Base-by-base conservation (phyloP, 2,329 filamentous ascomycete species). In the Volutella citrinella region DNA sequence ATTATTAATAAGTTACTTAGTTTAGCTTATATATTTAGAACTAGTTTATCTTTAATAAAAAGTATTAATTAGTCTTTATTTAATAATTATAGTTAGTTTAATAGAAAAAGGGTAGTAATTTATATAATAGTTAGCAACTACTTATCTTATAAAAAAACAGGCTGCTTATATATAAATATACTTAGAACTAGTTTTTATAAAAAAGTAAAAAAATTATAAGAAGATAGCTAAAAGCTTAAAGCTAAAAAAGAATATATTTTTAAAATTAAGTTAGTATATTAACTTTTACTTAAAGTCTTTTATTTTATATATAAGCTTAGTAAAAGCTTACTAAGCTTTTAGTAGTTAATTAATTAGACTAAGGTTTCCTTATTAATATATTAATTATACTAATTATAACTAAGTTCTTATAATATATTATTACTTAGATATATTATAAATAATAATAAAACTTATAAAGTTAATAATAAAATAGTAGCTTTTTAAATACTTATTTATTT, bases 361-460 rank as follows among this genome's bases (percentile, higher is more conserved):
- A n/a, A n/a, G n/a, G n/a, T n/a, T n/a, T n/a, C n/a, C n/a, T 22
- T 22, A 22, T 9, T 22, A 22, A 22, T n/a, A n/a, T n/a, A n/a
- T n/a, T n/a, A n/a, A n/a, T n/a, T n/a, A n/a, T n/a, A n/a, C n/a
- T n/a, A n/a, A n/a, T n/a, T n/a, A n/a, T n/a, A n/a, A n/a, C n/a
- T 32, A 25, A 17, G 15, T 15, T 17, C 10, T 16, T 14, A 24
- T 32, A 32, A 7, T 24, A 24, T 24, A 24, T 12, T 11, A 7
- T 7, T 24, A 24, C 14, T 24, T n/a, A 7, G 11, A 24, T 12
- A 12, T n/a, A n/a, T 6, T 24, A 24, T 25, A 32, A 31, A 7
- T 13, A 25, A 25, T 25, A 15, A 25, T 17, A 17, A 24, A 25
- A 26, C 8, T 12, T 32, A 26, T 32, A 32, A 5, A 32, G 22